phyloP scores from a whole-genome alignment of 106 monocot species.

The Chionographis japonica region DNA sequence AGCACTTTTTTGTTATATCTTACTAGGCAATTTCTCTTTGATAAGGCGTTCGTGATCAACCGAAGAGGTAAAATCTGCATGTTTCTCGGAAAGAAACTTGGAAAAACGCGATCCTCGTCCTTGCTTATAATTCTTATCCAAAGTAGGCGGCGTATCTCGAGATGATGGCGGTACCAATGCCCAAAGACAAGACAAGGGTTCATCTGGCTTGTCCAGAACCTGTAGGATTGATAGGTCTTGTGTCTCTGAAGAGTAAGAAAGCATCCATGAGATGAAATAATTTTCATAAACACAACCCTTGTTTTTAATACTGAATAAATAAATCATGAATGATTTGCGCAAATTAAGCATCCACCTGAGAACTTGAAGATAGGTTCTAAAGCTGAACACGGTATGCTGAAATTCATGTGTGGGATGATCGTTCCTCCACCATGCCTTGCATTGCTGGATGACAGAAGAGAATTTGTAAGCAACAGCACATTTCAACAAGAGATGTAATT shows the following conservation, averaged over 20 bases:
- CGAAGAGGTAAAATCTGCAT: slow-evolving; percentile 5
- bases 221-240: slow-evolving; percentile 35
- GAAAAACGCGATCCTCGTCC: slow-evolving; percentile 63
- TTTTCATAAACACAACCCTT: background rate
- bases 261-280: background rate
- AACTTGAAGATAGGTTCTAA: slow-evolving; percentile 69
- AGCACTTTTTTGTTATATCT: slow-evolving; percentile 26
- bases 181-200: slow-evolving; percentile 72
- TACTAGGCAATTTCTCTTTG: slow-evolving; percentile 25
- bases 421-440: slow-evolving; percentile 81
- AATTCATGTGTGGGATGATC: slow-evolving; percentile 85
- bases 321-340: background rate
- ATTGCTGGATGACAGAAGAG: slow-evolving; percentile 46
- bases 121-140: slow-evolving; percentile 33
- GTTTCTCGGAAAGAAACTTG: slow-evolving; percentile 62
- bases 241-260: slow-evolving; percentile 30
- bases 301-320: background rate
- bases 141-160: slow-evolving; percentile 1
- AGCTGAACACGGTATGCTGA: slow-evolving; percentile 85
- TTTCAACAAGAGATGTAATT: too few relatives aligned
- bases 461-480: background rate
- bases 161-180: slow-evolving; percentile 52
- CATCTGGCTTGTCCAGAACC: slow-evolving; percentile 55
- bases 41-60: slow-evolving; percentile 18
- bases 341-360: slow-evolving; percentile 38